phyloP scores from a whole-genome alignment of 495 filamentous ascomycete genomes.

The Annulohypoxylon bovei region DNA sequence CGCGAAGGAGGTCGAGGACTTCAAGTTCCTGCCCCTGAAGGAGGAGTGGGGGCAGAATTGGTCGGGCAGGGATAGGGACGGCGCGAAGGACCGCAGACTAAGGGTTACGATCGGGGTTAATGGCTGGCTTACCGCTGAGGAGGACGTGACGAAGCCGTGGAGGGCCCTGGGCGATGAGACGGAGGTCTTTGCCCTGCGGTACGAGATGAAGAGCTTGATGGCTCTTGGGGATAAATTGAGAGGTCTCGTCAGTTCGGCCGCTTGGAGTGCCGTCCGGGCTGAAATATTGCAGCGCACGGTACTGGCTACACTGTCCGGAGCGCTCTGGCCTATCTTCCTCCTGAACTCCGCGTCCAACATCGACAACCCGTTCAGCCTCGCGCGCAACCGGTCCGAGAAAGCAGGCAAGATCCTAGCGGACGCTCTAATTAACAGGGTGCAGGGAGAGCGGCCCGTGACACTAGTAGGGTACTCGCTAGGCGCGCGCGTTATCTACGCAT shows the following conservation, averaged over 20 bases:
- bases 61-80: conserved; percentile 44
- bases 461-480: conserved; percentile 87
- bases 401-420: conserved; percentile 85
- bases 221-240: conserved; percentile 77
- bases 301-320: conserved; percentile 74
- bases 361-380: conserved; percentile 87
- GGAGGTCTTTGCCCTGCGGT: conserved; percentile 84
- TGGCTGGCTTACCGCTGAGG: conserved; percentile 78
- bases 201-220: conserved; percentile 77
- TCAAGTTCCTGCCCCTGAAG: conserved; percentile 81
- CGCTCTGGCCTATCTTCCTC: conserved; percentile 78
- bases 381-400: conserved; percentile 80
- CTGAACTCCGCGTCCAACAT: conserved; percentile 71
- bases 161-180: conserved; percentile 70
- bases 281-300: conserved; percentile 81
- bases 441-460: conserved; percentile 86
- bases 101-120: conserved; percentile 85
- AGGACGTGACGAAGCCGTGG: conserved; percentile 81
- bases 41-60: conserved; percentile 52
- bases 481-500: conserved; percentile 82
- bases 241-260: conserved; percentile 72
- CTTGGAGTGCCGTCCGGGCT: conserved; percentile 74
- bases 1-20: conserved; percentile 86
- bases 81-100: conserved; percentile 61
- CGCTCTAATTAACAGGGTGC: conserved; percentile 82